phyloP scores from a whole-genome alignment of 1,284 basidiomycete species.

The Pterula multifida region DNA sequence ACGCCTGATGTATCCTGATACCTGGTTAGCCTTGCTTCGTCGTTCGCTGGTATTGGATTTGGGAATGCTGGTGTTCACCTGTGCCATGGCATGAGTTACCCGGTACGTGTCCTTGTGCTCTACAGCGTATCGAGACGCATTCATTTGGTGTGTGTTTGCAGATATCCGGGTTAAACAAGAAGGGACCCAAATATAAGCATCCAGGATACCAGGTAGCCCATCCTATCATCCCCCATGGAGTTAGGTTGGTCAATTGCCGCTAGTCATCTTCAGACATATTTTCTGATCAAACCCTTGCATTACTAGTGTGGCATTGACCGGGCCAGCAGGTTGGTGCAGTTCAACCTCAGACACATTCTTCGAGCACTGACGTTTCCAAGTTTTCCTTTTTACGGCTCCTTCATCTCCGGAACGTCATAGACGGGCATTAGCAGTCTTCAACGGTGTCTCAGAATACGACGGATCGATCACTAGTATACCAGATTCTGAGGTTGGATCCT shows the following conservation, averaged over 20 bases:
- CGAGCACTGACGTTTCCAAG: slow-evolving; percentile 23
- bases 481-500: slow-evolving; percentile 71
- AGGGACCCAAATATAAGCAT: slow-evolving; percentile 80
- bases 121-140: slow-evolving; percentile 3
- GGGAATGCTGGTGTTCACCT: slow-evolving; percentile 92
- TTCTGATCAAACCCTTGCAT: too few relatives aligned
- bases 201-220: slow-evolving; percentile 71
- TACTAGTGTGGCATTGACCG: slow-evolving; percentile 68
- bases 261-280: too few relatives aligned
- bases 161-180: slow-evolving; percentile 95
- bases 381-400: slow-evolving; percentile 90
- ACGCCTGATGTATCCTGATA: slow-evolving; percentile 3
- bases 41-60: slow-evolving; percentile 91
- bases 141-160: slow-evolving; percentile 21
- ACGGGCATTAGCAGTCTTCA: slow-evolving; percentile 81
- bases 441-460: slow-evolving; percentile 48
- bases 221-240: slow-evolving; percentile 89
- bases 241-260: too few relatives aligned
- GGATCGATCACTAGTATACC: slow-evolving; percentile 64
- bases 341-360: neutral
- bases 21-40: slow-evolving; percentile 58
- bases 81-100: slow-evolving; percentile 81
- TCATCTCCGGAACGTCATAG: slow-evolving; percentile 87
- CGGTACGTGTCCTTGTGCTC: slow-evolving; percentile 29
- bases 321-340: slow-evolving; percentile 52